Evolutionary conservation across 169 alveolate species (phyloP).

Genomic region (Plasmodium fragile): DNA sequence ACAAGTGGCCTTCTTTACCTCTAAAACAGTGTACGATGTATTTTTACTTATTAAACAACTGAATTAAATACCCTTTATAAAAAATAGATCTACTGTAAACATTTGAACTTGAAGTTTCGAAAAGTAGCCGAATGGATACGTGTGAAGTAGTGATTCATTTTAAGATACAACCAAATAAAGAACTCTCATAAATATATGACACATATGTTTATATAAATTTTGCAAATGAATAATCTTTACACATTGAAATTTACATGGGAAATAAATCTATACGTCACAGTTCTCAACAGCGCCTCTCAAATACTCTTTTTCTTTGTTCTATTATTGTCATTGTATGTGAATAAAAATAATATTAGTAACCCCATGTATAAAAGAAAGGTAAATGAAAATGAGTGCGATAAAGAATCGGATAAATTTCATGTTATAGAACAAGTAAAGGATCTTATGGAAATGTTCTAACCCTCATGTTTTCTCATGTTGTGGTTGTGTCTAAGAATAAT

Average conservation of each 20-base stretch:
- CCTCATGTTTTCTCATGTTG: neutral
- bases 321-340: neutral
- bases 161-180: neutral
- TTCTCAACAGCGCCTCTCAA: neutral
- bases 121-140: neutral
- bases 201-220: neutral
- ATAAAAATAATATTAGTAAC: neutral
- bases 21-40: slow-evolving; percentile 33
- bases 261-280: neutral
- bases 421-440: neutral
- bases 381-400: neutral
- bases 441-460: neutral
- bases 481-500: neutral
- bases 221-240: neutral
- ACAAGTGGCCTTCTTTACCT: neutral
- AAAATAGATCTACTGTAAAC: neutral
- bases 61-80: neutral
- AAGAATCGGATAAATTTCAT: neutral
- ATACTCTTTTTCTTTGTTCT: neutral
- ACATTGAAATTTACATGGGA: neutral
- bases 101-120: neutral
- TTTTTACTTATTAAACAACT: slow-evolving; percentile 10
- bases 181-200: neutral
- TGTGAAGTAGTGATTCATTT: neutral
- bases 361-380: neutral